These are phyloP conservation scores for Aspergillus taichungensis DNA, from an alignment of 495 filamentous ascomycete genomes.

Conservation along the genomic window DNA sequence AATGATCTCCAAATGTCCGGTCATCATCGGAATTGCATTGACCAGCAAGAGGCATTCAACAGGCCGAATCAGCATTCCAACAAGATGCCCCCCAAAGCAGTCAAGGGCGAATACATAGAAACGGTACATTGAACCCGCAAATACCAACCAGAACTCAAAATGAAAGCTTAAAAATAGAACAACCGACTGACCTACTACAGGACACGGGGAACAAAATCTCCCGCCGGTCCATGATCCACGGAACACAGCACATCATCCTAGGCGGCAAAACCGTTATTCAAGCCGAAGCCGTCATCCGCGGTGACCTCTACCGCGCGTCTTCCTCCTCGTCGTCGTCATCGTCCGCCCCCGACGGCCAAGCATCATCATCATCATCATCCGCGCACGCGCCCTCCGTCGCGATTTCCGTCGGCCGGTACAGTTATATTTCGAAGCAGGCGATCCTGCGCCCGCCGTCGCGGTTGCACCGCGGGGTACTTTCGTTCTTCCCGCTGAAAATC, in stretches of 20 bases:
- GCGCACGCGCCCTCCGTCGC: conserved; percentile 32
- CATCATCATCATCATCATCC: conserved; percentile 14
- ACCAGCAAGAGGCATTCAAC: no score
- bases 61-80: no score
- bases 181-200: conserved; percentile 31
- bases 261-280: conserved; percentile 92
- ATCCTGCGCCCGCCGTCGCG: conserved; percentile 71
- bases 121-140: conserved; percentile 49
- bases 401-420: conserved; percentile 84
- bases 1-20: no score
- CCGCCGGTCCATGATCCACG: conserved; percentile 78
- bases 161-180: neutral
- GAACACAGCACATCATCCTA: conserved; percentile 94
- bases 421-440: conserved; percentile 65
- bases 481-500: conserved; percentile 79
- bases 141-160: neutral
- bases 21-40: no score
- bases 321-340: conserved; percentile 21
- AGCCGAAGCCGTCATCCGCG: conserved; percentile 83
- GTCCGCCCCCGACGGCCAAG: conserved; percentile 7
- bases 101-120: conserved; percentile 89
- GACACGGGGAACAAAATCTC: conserved; percentile 98
- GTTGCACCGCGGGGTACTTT: conserved; percentile 45
- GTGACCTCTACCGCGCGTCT: conserved; percentile 62
- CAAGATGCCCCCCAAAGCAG: conserved; percentile 64